Percentiles rank a stretch among this genome's conserved stretches.
Conservation (phyloP, 345 rosid genomes). For the Microcos paniculata region DNA sequence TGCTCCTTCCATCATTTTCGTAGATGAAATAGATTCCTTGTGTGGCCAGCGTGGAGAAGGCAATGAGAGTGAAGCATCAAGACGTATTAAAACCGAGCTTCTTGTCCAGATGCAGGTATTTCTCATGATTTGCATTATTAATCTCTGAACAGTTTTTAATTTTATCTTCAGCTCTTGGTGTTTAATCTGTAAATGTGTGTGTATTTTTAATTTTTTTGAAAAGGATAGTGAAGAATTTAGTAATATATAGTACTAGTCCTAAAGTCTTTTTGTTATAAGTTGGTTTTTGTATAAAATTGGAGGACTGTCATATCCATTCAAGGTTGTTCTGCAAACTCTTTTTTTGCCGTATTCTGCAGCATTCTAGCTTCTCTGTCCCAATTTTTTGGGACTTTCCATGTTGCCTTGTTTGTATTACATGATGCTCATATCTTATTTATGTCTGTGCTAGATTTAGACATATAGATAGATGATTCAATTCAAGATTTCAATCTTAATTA, state of each 20-base stretch:
- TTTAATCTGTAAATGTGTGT: not conserved
- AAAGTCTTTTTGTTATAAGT: not conserved
- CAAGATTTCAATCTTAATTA: constrained; percentile 3
- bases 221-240: not conserved
- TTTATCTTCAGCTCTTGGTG: not conserved
- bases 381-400: not conserved
- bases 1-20: constrained; percentile 75
- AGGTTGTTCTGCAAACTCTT: not conserved
- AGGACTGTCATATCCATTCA: not conserved
- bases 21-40: constrained; percentile 82
- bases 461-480: not conserved
- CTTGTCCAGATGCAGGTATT: constrained; percentile 91
- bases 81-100: constrained; percentile 84
- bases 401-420: not conserved
- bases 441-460: not conserved
- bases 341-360: not conserved
- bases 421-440: not conserved
- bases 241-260: not conserved
- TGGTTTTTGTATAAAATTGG: not conserved
- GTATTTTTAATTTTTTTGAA: not conserved
- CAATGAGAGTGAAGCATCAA: constrained; percentile 86
- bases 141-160: not conserved
- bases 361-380: not conserved
- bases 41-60: constrained; percentile 86
- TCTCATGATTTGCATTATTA: not conserved